Evolutionary conservation across 1,284 basidiomycete genomes (phyloP).

Genomic region (Ceratorhiza oryzae-sativae): DNA sequence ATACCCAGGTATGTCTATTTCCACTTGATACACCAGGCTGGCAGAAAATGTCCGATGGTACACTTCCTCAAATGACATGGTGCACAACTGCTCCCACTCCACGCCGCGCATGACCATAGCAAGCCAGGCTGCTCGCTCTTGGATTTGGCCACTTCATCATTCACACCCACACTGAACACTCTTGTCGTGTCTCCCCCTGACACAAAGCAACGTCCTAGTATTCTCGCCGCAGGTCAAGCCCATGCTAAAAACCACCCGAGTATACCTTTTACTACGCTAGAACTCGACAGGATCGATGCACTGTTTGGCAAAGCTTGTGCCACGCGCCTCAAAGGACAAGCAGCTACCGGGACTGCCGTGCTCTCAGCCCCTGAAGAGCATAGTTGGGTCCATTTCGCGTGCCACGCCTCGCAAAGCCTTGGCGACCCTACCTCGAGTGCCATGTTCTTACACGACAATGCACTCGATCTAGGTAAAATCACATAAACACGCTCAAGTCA

Average conservation of each 20-base stretch:
- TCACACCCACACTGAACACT: neutral
- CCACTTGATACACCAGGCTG: neutral
- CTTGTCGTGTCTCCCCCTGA: neutral
- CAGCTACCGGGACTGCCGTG: neutral
- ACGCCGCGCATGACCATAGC: neutral
- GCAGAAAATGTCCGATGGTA: neutral
- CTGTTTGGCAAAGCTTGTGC: too few relatives aligned
- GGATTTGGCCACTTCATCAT: neutral
- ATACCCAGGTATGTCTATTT: neutral
- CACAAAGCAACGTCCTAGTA: too few relatives aligned
- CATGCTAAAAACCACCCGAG: too few relatives aligned
- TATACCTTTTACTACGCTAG: too few relatives aligned
- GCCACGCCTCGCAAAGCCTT: slow-evolving; percentile 16
- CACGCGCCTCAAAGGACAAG: too few relatives aligned
- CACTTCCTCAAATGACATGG: neutral
- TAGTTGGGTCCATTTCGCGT: slow-evolving; percentile 19
- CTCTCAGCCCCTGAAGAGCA: neutral
- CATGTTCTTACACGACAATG: neutral
- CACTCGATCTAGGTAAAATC: neutral
- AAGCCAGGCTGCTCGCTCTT: neutral
- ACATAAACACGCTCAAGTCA: neutral
- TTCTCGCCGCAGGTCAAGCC: too few relatives aligned
- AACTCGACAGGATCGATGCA: too few relatives aligned
- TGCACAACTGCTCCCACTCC: slow-evolving; percentile 2
- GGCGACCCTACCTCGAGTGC: neutral